Base-by-base conservation (phyloP, 352 stramenopile genomes). In the Phytopythium cucurbitacearum region DNA sequence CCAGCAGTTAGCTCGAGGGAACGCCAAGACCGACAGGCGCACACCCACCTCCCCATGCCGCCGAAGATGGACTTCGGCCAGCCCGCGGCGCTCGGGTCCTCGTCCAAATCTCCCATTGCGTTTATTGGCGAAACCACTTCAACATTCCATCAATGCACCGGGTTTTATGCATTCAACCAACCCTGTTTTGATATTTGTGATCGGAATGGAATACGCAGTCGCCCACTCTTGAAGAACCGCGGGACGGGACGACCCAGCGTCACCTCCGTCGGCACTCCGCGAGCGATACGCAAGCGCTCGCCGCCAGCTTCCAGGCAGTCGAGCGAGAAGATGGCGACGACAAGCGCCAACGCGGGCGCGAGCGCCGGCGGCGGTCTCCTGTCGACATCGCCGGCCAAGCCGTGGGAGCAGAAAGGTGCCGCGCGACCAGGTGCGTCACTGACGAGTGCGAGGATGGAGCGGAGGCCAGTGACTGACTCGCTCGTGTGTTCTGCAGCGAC, bases 41-140 rank as follows among this genome's bases (percentile, higher is more conserved):
- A 49, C 21, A 39, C 51, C 6, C 16, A 69, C 61, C 61, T 57
- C 9, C 61, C 59, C 72, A 83, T 83, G 57, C 72, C 56, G 15
- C 52, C 53, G 60, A 82, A 82, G 37, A 82, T 72, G 49, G 69
- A 83, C 40, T 70, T 74, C 38, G 80, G 69, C 38, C 60, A 65
- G 40, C 51, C 39, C 32, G 53, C 51, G n/a, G 47, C 64, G 48
- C 40, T 42, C 45, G 44, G 45, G 11, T 82, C 69, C 16, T 80
- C 72, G 16, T 80, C 69, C 34, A 59, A 63, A 8, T 80, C 70
- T 28, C 69, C 78, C 72, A 78, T 80, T 3, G 34, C n/a, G 21
- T 28, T 28, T 28, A 28, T 28, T 28, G 21, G 21, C 1, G 21
- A 28, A 28, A 28, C 21, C 21, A 28, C 21, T 28, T 28, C 21